phyloP scores from a whole-genome alignment of 768 basidiomycete species.

The Lyophyllum shimeji region DNA sequence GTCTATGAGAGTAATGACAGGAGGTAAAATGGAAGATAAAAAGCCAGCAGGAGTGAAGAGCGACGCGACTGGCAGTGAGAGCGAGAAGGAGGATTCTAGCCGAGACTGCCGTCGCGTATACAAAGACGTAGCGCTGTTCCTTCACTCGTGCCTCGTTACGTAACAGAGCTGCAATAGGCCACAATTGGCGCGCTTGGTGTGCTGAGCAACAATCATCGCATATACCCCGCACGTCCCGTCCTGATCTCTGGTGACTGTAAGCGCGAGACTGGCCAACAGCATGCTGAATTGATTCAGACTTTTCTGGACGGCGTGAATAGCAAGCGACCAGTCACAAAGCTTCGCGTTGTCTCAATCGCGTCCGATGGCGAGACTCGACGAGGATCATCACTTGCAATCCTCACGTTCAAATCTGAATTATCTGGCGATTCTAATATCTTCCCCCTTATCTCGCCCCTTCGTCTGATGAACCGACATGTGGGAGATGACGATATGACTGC shows the following conservation, averaged over 20 bases:
- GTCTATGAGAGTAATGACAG: too few species aligned
- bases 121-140: too few species aligned
- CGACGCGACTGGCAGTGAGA: too few species aligned
- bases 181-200: constrained; percentile 10
- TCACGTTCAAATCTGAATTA: constrained; percentile 22
- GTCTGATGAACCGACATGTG: constrained; percentile 25
- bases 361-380: constrained; percentile 30
- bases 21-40: too few species aligned
- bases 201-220: constrained; percentile 7
- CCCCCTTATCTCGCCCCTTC: constrained; percentile 16
- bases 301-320: constrained; percentile 11
- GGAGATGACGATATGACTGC: constrained; percentile 33
- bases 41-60: too few species aligned
- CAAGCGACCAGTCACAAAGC: constrained; percentile 1
- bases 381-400: constrained; percentile 22
- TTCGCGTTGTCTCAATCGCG: constrained; percentile 17
- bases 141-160: too few species aligned
- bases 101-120: too few species aligned
- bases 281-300: constrained; percentile 17
- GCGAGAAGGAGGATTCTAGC: too few species aligned
- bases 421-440: constrained; percentile 18
- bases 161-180: too few species aligned
- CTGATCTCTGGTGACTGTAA: constrained; percentile 15
- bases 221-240: constrained; percentile 11
- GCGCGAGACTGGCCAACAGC: constrained; percentile 11